These are phyloP conservation scores for Stemphylium lycopersici DNA, from an alignment of 2,329 filamentous ascomycete genomes.

Conservation along the genomic window DNA sequence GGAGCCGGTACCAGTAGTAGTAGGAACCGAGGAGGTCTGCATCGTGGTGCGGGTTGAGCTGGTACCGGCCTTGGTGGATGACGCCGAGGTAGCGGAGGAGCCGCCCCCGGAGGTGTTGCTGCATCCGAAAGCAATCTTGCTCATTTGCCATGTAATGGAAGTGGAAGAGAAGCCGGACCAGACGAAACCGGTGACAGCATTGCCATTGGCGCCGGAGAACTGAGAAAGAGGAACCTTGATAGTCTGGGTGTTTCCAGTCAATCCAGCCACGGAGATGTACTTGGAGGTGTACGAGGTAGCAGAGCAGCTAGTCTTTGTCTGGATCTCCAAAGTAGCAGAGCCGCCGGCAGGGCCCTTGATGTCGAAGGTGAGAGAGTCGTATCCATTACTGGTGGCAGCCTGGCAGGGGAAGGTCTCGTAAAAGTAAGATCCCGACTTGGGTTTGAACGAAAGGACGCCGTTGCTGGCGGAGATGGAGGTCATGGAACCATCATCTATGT, in stretches of 20 bases:
- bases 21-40: constrained; percentile 6
- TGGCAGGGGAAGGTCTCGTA: constrained; percentile 61
- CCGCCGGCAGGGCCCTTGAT: constrained; percentile 54
- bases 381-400: constrained; percentile 53
- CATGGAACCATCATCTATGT: constrained; percentile 59
- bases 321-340: constrained; percentile 54
- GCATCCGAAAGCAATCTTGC: constrained; percentile 57
- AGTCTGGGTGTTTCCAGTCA: constrained; percentile 59
- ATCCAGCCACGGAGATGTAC: constrained; percentile 52
- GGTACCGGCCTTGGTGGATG: not conserved
- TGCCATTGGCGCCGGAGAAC: constrained; percentile 58
- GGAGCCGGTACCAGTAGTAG: constrained; percentile 48
- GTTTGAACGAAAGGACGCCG: constrained; percentile 59
- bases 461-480: constrained; percentile 50
- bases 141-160: constrained; percentile 55
- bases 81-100: not conserved
- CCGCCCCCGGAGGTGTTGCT: constrained; percentile 1
- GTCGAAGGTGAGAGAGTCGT: constrained; percentile 56
- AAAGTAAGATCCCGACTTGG: constrained; percentile 58
- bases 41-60: constrained; percentile 5
- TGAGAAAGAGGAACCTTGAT: constrained; percentile 58
- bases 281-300: constrained; percentile 52
- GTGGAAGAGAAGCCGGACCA: constrained; percentile 51
- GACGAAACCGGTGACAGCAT: constrained; percentile 56
- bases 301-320: constrained; percentile 55